A percentile compares a stretch with the other conserved stretches of the same genome.
Evolutionary conservation across 2,329 filamentous ascomycete genomes (phyloP).

Genomic region (Capronia coronata): DNA sequence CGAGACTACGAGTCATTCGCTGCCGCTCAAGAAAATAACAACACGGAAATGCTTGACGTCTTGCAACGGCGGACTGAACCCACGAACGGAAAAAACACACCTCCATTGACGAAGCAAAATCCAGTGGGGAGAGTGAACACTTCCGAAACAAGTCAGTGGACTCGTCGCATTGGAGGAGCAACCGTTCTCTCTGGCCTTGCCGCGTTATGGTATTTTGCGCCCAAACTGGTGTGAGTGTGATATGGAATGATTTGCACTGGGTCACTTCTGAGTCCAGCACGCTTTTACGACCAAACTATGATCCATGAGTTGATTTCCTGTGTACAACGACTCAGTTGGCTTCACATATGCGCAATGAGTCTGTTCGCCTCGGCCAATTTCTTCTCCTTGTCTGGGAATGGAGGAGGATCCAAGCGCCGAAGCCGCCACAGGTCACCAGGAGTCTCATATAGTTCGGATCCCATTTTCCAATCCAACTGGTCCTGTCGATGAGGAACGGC

Average conservation of each 20-base stretch:
- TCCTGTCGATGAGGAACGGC: constrained; percentile 9
- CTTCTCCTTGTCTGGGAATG: constrained; percentile 11
- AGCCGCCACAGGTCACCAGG: constrained; percentile 22
- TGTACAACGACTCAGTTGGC: too few relatives aligned
- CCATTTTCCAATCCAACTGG: constrained; percentile 17
- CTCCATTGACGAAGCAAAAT: constrained; percentile 11
- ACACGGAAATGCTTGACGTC: constrained; percentile 18
- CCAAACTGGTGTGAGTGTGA: constrained; percentile 23
- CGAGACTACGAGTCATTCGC: constrained; percentile 40
- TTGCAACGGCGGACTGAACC: constrained; percentile 12
- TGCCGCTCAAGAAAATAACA: constrained; percentile 23
- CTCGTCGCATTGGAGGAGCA: constrained; percentile 28
- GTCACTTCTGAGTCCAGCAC: too few relatives aligned
- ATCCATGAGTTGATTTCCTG: too few relatives aligned
- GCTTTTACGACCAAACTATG: not conserved
- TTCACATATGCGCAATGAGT: constrained; percentile 4
- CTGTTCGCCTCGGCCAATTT: constrained; percentile 14
- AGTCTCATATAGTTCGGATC: constrained; percentile 14
- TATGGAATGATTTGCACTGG: not conserved
- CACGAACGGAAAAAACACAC: not conserved
- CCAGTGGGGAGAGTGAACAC: constrained; percentile 12
- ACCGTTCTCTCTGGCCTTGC: constrained; percentile 30
- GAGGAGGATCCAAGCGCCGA: constrained; percentile 16
- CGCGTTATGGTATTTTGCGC: constrained; percentile 30
- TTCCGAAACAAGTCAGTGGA: constrained; percentile 27